Base-by-base conservation (phyloP, 2,329 filamentous ascomycete genomes). In the Polychaeton citri region DNA sequence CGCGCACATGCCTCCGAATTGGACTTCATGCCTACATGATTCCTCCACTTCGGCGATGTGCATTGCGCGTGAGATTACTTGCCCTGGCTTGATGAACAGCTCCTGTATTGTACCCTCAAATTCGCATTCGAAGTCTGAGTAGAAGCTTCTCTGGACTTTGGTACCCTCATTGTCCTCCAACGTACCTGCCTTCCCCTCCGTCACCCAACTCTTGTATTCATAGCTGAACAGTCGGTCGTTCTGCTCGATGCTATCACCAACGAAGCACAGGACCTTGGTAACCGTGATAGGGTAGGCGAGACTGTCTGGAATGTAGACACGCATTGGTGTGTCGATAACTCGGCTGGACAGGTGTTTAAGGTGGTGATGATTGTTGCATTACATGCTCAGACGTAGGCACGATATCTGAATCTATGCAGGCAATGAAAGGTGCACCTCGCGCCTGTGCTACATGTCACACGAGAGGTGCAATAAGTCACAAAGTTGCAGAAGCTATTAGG, bases 271-370 rank as follows among this genome's bases (percentile, higher is more conserved):
- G 42, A 96, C 71, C 59, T 84, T 81, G 50, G 79, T 86, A 61
- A 98, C 79, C 48, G 81, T 93, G 61, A 96, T 87, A 51, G 90
- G 90, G 62, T 96, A 98, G 61, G 81, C 81, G 48, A 95, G 74
- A 61, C 55, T 56, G 41, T 56, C 52, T 42, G 64, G 62, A 33
- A 66, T 68, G 53, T 52, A 50, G 48, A 69, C 58, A 57, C 63
- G 64, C 66, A 69, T 69, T 52, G 53, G 43, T 38, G 24, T 15
- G 15, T 28, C 4, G 24, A 15, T 7, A 12, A 12, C 24, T 10
- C 15, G 24, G 24, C n/a, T 28, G 7, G 12, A 28, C 24, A 15
- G 7, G 12, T 28, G 24, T 12, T 28, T 10, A 28, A 7, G 15
- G 24, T 3, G 24, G 24, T 28, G 24, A 12, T n/a, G n/a, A n/a